These are phyloP conservation scores for Lithohypha guttulata DNA, from an alignment of 2,329 filamentous ascomycete species.

Conservation along the genomic window DNA sequence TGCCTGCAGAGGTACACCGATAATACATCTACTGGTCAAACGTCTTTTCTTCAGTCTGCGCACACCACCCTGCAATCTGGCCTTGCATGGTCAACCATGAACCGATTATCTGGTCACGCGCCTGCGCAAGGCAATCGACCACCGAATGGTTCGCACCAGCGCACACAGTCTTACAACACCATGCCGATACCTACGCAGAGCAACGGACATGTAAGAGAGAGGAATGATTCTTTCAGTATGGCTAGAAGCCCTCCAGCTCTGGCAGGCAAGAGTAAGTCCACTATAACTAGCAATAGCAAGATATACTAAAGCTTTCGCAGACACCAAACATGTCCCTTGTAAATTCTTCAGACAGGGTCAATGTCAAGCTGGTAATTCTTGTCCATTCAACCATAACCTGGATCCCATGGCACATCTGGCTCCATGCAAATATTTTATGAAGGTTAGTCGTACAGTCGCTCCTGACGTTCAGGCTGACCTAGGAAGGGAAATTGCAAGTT, in stretches of 20 bases:
- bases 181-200: slow-evolving; percentile 1
- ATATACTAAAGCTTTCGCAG: slow-evolving; percentile 35
- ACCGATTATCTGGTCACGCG: slow-evolving; percentile 4
- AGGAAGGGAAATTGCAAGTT: slow-evolving; percentile 94
- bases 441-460: slow-evolving; percentile 47
- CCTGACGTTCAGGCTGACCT: background rate
- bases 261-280: slow-evolving; percentile 30
- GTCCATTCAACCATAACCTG: slow-evolving; percentile 90
- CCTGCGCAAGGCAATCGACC: slow-evolving; percentile 1
- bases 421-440: slow-evolving; percentile 96
- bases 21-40: no score
- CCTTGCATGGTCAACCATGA: slow-evolving; percentile 9
- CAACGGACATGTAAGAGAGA: slow-evolving; percentile 2
- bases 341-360: slow-evolving; percentile 97
- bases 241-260: slow-evolving; percentile 37
- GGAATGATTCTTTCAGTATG: slow-evolving; percentile 29
- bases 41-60: background rate
- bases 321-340: slow-evolving; percentile 95
- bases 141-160: background rate
- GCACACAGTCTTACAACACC: slow-evolving; percentile 4
- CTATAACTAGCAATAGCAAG: background rate
- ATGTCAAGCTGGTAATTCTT: slow-evolving; percentile 91
- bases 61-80: background rate
- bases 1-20: background rate
- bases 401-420: slow-evolving; percentile 74